These are phyloP conservation scores for Xylaria sp. DNA, from an alignment of 2,329 filamentous ascomycete species.

Conservation along the genomic window DNA sequence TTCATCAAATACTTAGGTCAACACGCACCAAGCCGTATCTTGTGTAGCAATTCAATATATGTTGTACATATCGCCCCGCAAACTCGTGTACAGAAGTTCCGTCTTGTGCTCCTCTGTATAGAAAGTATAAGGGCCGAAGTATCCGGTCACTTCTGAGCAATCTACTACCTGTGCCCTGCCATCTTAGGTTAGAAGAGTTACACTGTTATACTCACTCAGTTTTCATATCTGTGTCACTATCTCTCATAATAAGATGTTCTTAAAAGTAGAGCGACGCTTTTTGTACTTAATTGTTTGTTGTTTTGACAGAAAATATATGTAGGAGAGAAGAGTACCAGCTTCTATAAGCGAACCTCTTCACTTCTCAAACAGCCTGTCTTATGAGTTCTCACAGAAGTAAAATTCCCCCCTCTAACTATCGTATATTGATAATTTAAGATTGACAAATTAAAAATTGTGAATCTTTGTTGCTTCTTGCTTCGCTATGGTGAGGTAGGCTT, in stretches of 20 bases:
- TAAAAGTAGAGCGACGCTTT: too few species aligned
- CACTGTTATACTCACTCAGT: not conserved
- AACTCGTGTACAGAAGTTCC: not conserved
- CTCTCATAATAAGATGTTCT: not conserved
- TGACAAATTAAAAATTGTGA: too few species aligned
- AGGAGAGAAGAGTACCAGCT: not conserved
- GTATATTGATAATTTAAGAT: too few species aligned
- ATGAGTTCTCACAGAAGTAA: too few species aligned
- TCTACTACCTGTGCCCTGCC: not conserved
- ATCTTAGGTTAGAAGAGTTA: not conserved
- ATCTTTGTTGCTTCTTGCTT: not conserved
- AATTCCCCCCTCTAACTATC: too few species aligned
- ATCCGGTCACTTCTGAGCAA: not conserved
- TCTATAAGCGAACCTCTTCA: not conserved
- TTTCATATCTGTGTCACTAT: not conserved
- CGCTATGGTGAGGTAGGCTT: not conserved
- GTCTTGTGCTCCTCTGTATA: not conserved
- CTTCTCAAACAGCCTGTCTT: too few species aligned
- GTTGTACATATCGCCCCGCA: not conserved
- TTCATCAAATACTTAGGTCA: not conserved
- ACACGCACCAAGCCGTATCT: not conserved
- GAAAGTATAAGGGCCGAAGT: not conserved
- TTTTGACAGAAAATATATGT: not conserved
- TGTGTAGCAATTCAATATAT: not conserved
- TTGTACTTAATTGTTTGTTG: not conserved